Conservation (phyloP, 257 asterid species). For the Jasminum sambac region DNA sequence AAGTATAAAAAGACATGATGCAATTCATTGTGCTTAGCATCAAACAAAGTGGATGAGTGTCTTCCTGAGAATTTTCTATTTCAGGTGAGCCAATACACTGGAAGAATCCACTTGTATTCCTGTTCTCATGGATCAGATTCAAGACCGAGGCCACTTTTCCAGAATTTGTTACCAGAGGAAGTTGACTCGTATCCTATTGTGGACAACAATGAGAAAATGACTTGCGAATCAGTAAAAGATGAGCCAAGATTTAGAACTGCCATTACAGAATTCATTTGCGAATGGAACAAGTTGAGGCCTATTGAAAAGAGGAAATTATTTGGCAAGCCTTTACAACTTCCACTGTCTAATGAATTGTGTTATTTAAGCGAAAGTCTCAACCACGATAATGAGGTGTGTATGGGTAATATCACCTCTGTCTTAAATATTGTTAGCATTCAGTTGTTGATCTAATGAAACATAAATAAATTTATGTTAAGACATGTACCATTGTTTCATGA, state of each 20-base stretch:
- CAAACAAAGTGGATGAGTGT: neutral
- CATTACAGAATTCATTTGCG: conserved; percentile 48
- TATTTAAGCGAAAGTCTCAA: conserved; percentile 72
- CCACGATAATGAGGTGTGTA: conserved; percentile 72
- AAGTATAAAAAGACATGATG: neutral
- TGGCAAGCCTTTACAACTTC: conserved; percentile 84
- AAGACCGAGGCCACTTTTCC: conserved; percentile 85
- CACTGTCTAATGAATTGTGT: conserved; percentile 73
- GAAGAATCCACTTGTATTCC: conserved; percentile 85
- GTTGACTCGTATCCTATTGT: conserved; percentile 39
- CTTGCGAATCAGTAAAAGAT: conserved; percentile 43
- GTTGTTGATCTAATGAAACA: neutral
- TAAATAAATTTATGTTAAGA: neutral
- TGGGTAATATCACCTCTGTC: conserved; percentile 13
- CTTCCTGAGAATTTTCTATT: conserved; percentile 23
- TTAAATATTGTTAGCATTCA: conserved; percentile 2
- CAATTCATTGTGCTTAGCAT: neutral
- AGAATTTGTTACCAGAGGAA: conserved; percentile 80
- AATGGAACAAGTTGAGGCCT: conserved; percentile 88
- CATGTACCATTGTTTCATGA: conserved; percentile 14
- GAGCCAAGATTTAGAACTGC: conserved; percentile 46
- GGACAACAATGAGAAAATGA: conserved; percentile 37
- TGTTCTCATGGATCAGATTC: conserved; percentile 68
- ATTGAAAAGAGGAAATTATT: conserved; percentile 66
- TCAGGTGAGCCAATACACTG: conserved; percentile 93